Percentiles rank a stretch among this genome's conserved stretches.
phyloP scores from a whole-genome alignment of 306 rosid species.

The Erythrophleum fordii region DNA sequence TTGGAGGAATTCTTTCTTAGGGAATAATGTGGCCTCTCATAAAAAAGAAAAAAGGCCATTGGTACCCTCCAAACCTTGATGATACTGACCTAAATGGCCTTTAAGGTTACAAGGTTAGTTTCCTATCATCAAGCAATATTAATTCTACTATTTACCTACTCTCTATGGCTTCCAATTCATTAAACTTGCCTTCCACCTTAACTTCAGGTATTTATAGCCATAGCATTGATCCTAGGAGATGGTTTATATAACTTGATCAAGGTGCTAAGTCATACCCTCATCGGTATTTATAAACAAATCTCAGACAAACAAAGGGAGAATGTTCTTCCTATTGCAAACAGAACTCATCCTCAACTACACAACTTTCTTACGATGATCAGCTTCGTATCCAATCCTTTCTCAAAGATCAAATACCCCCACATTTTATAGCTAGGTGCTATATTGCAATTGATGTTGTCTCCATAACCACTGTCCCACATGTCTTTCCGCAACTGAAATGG shows the following conservation, averaged over 20 bases:
- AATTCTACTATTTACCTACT: not conserved
- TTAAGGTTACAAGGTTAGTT: conserved; percentile 61
- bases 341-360: conserved; percentile 37
- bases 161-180: not conserved
- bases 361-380: conserved; percentile 48
- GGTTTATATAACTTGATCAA: conserved; percentile 60
- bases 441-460: conserved; percentile 51
- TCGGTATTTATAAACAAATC: conserved; percentile 46
- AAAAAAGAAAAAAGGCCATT: conserved; percentile 45
- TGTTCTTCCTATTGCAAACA: conserved; percentile 53
- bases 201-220: conserved; percentile 58
- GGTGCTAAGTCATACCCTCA: conserved; percentile 49
- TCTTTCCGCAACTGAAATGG: conserved; percentile 56
- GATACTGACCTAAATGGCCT: conserved; percentile 42
- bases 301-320: conserved; percentile 33
- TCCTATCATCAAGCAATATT: not conserved
- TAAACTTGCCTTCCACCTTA: not conserved
- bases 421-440: conserved; percentile 51
- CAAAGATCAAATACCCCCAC: conserved; percentile 59
- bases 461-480: conserved; percentile 50
- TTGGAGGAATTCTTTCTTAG: conserved; percentile 65
- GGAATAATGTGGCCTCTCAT: conserved; percentile 66
- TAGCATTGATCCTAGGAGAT: conserved; percentile 58
- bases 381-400: conserved; percentile 55
- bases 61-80: conserved; percentile 41